Conservation (phyloP, 768 basidiomycete species). For the Podaxis sp. region DNA sequence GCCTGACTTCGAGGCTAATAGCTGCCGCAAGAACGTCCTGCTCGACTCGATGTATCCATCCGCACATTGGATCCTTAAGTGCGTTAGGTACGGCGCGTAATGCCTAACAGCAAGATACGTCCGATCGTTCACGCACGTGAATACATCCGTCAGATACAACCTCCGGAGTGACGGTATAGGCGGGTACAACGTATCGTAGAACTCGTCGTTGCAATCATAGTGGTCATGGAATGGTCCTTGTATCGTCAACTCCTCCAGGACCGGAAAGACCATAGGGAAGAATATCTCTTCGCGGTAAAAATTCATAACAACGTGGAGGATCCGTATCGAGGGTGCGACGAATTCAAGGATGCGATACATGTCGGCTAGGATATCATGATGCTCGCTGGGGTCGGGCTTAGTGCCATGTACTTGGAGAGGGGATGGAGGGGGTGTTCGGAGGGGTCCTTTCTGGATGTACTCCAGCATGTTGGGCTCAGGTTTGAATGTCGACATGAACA, state of each 20-base stretch:
- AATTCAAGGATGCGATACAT: constrained; percentile 16
- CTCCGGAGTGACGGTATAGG: constrained; percentile 13
- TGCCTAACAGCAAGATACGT: constrained; percentile 15
- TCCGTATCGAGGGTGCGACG: constrained; percentile 14
- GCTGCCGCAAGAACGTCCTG: constrained; percentile 12
- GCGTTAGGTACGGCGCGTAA: constrained; percentile 17
- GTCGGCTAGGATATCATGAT: constrained; percentile 8
- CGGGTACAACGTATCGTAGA: constrained; percentile 14
- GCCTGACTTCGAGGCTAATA: background rate
- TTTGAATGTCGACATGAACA: constrained; percentile 16
- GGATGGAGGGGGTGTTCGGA: background rate
- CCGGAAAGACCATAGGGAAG: constrained; percentile 13
- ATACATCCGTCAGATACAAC: constrained; percentile 15
- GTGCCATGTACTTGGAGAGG: background rate
- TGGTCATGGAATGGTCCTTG: constrained; percentile 16
- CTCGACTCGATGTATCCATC: constrained; percentile 10
- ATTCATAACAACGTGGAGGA: constrained; percentile 13
- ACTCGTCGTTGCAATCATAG: constrained; percentile 11
- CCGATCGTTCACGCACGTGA: constrained; percentile 6
- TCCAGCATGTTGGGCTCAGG: constrained; percentile 2
- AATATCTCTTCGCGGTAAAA: constrained; percentile 17
- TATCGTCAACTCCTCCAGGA: constrained; percentile 17
- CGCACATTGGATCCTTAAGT: constrained; percentile 13
- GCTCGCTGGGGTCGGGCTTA: background rate
- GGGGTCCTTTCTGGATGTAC: background rate